Percentiles rank a stretch among this genome's conserved stretches.
phyloP scores from a whole-genome alignment of 2,329 filamentous ascomycete species.

The Mariannaea sp. region DNA sequence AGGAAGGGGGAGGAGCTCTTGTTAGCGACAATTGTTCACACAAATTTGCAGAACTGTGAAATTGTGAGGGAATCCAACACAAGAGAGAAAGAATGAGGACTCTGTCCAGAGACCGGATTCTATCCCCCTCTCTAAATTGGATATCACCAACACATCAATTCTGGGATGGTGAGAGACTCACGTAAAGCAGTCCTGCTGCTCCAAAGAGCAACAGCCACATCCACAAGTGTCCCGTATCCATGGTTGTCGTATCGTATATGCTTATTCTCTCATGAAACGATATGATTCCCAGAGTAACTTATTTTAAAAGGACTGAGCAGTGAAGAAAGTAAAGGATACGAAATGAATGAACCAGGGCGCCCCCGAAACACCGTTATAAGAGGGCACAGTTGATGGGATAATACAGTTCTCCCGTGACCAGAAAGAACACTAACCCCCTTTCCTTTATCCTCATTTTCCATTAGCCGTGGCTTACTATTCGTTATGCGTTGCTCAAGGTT shows the following conservation, averaged over 20 bases:
- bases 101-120: too few species aligned
- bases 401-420: neutral
- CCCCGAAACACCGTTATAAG: neutral
- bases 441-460: neutral
- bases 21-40: too few species aligned
- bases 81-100: too few species aligned
- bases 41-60: too few species aligned
- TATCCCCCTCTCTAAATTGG: neutral
- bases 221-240: conserved; percentile 44
- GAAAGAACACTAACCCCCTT: neutral
- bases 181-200: conserved; percentile 46
- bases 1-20: too few species aligned
- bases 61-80: too few species aligned
- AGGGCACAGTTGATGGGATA: neutral
- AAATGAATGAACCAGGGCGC: neutral
- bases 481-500: neutral
- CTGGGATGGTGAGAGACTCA: conserved; percentile 42
- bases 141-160: neutral
- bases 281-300: too few species aligned
- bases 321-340: too few species aligned
- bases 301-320: too few species aligned
- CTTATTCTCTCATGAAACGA: conserved; percentile 5
- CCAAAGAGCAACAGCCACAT: conserved; percentile 48
- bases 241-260: conserved; percentile 33
- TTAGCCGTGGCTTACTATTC: neutral